Base-by-base conservation (phyloP, 176 grass and related monocot genomes). In the Eremochloa ophiuroides region DNA sequence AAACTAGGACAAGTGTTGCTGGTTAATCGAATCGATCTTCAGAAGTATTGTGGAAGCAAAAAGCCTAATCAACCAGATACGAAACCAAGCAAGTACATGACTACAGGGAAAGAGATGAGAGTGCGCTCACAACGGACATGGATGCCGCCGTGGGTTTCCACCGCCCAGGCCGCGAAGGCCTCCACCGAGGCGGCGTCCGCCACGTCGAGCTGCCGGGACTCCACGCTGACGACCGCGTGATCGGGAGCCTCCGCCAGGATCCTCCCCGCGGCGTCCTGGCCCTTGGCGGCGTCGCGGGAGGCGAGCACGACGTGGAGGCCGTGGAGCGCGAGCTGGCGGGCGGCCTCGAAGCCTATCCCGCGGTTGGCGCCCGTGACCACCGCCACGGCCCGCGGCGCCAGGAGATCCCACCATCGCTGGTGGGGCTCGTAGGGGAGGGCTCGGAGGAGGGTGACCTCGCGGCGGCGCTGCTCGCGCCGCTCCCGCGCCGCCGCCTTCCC, bases 351-450 rank as follows among this genome's bases (percentile, higher is more conserved):
- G 26, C 93, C 96, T 60, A 95, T 93, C 42, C 93, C 96, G 20
- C 88, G 82, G 76, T 89, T 99, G 15, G 91, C 92, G 50, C 93
- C 93, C 20, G 96, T 95, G 8, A 99, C 93, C 61, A 93, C 86
- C 42, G 91, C 91, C 46, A 91, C 87, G 9, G 88, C 90, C 76
- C 89, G 76, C 80, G 20, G 76, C 76, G 58, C 9, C 14, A 84
- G 69, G 42, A 2, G 6, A 6, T 76, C 65, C 71, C 66, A 75
- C 70, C 81, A 98, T 33, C 88, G 82, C 66, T 90, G 83, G 13
- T 33, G 35, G 10, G 87, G 67, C 20, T 79, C 51, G 77, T 95
- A 99, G 14, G 96, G 89, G 17, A 90, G 78, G 31, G 82, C 35
- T 50, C 96, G 88, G 46, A 93, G 93, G 35, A 80, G 65, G 11